Evolutionary conservation across 495 filamentous ascomycete species (phyloP).

Genomic region (Hyaloscypha variabilis): DNA sequence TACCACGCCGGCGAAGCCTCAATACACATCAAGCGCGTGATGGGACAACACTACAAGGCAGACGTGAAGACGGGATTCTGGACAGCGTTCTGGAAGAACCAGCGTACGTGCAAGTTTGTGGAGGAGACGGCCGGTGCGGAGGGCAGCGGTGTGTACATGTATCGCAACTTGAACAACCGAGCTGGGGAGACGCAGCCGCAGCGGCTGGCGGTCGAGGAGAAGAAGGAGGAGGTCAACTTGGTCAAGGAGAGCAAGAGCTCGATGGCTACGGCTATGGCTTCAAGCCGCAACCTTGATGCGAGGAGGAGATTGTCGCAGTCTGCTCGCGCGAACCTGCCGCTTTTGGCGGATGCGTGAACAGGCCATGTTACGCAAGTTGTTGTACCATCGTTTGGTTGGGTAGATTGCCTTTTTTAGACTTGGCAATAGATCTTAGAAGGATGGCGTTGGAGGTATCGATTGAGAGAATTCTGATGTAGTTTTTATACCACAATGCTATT

Average conservation of each 20-base stretch:
- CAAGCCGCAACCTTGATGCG: constrained; percentile 28
- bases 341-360: constrained; percentile 23
- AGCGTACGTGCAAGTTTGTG: constrained; percentile 57
- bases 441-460: neutral
- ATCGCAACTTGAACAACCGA: constrained; percentile 43
- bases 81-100: constrained; percentile 47
- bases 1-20: constrained; percentile 73
- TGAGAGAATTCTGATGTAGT: neutral
- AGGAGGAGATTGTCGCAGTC: constrained; percentile 29
- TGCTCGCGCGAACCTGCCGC: constrained; percentile 27
- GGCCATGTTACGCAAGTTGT: neutral
- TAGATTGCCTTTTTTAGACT: neutral
- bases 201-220: constrained; percentile 15
- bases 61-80: constrained; percentile 50
- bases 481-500: neutral
- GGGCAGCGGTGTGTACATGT: constrained; percentile 53
- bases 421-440: neutral
- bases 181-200: constrained; percentile 21
- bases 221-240: constrained; percentile 10
- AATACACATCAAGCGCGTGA: constrained; percentile 64
- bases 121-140: constrained; percentile 45
- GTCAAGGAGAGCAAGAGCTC: constrained; percentile 19
- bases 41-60: constrained; percentile 64
- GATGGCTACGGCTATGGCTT: constrained; percentile 30
- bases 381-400: neutral